Conservation (phyloP, 257 asterid genomes). For the Nicotiana paniculata region DNA sequence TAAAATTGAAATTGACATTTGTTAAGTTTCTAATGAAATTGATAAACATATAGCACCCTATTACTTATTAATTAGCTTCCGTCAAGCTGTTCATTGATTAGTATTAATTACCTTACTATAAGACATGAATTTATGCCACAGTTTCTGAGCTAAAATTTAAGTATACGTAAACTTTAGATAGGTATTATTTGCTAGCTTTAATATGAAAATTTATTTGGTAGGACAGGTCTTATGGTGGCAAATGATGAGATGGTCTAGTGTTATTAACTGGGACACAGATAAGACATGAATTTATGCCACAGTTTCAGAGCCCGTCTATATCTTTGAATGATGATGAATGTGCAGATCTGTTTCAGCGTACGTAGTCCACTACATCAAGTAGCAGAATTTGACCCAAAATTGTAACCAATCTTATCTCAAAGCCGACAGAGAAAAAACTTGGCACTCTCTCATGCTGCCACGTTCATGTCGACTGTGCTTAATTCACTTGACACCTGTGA, state of each 20-base stretch:
- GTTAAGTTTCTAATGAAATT: neutral
- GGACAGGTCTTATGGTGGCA: neutral
- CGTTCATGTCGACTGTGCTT: neutral
- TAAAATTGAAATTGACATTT: neutral
- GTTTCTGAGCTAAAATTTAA: too few relatives aligned
- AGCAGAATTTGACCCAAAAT: neutral
- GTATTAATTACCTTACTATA: too few relatives aligned
- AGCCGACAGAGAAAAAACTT: neutral
- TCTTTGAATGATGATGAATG: neutral
- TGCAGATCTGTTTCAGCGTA: neutral
- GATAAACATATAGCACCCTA: neutral
- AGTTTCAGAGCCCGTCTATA: neutral
- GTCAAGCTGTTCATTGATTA: neutral
- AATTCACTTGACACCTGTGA: slow-evolving; percentile 4
- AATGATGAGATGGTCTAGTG: neutral
- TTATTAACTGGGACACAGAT: neutral
- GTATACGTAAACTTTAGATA: neutral
- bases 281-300: neutral
- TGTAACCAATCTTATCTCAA: neutral
- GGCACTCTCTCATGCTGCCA: neutral
- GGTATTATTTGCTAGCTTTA: neutral
- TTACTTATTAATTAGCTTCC: neutral
- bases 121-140: too few relatives aligned
- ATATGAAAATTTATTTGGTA: neutral
- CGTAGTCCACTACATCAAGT: neutral